These are phyloP conservation scores for Colletotrichum melonis DNA, from an alignment of 2,329 filamentous ascomycete species.

Conservation along the genomic window DNA sequence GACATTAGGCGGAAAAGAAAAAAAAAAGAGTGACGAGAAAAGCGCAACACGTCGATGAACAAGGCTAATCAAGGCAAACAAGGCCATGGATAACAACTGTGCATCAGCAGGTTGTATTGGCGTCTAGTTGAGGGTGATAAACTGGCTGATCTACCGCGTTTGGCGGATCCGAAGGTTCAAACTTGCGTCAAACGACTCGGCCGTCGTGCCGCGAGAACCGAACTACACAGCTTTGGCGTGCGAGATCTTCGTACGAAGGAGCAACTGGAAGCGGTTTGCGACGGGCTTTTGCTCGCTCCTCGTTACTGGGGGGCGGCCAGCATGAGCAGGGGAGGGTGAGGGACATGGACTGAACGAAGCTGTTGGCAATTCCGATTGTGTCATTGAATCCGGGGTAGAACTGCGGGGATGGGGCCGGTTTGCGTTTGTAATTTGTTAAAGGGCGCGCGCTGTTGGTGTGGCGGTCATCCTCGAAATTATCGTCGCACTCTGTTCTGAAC, in stretches of 20 bases:
- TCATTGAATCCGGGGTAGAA: slow-evolving; percentile 33
- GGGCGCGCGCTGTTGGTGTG: neutral
- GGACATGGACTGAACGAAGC: slow-evolving; percentile 11
- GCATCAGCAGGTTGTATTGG: neutral
- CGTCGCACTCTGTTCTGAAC: neutral
- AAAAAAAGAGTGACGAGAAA: neutral
- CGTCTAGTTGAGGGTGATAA: neutral
- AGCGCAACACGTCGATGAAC: neutral
- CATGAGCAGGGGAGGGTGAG: neutral
- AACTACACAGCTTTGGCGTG: neutral
- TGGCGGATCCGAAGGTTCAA: slow-evolving; percentile 21
- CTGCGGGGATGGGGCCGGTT: slow-evolving; percentile 17
- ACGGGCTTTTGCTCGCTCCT: slow-evolving; percentile 17
- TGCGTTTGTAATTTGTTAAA: neutral
- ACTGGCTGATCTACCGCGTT: neutral
- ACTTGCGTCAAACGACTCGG: slow-evolving; percentile 10
- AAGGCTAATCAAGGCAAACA: neutral
- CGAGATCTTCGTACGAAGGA: neutral
- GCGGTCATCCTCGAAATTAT: neutral
- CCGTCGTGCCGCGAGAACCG: slow-evolving; percentile 21
- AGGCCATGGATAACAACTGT: neutral
- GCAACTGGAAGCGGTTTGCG: slow-evolving; percentile 12
- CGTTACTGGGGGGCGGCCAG: neutral
- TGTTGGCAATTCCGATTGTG: slow-evolving; percentile 31
- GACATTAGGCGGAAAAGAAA: neutral